phyloP scores from a whole-genome alignment of 129 eudicot species.

The Chrysanthemum lavandulifolium region DNA sequence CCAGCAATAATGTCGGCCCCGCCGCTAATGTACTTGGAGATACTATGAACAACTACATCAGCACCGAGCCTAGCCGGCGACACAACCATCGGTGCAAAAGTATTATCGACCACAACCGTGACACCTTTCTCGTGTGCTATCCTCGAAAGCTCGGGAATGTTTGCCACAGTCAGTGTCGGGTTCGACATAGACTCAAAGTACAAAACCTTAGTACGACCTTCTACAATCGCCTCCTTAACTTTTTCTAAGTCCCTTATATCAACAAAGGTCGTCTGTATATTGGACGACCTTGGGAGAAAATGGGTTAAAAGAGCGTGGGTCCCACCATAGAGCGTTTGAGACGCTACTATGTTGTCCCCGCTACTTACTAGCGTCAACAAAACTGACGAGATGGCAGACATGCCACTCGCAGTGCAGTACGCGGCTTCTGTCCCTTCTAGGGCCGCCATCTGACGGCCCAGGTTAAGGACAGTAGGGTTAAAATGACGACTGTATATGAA shows the following conservation, averaged over 20 bases:
- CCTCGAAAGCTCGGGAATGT: constrained; percentile 53
- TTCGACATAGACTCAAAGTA: constrained; percentile 65
- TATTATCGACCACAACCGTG: constrained; percentile 58
- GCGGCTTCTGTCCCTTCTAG: constrained; percentile 73
- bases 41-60: constrained; percentile 64
- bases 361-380: constrained; percentile 51
- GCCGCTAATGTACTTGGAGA: constrained; percentile 69
- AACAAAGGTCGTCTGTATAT: constrained; percentile 60
- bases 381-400: constrained; percentile 62
- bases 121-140: constrained; percentile 63
- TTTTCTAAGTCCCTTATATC: constrained; percentile 44
- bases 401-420: constrained; percentile 72
- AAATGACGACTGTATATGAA: constrained; percentile 73
- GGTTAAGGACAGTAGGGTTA: constrained; percentile 65
- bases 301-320: constrained; percentile 64
- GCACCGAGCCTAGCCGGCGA: constrained; percentile 75
- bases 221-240: constrained; percentile 49
- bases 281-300: constrained; percentile 55
- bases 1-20: constrained; percentile 78
- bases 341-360: constrained; percentile 60
- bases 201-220: constrained; percentile 60
- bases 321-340: constrained; percentile 62
- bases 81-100: constrained; percentile 64
- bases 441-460: constrained; percentile 76
- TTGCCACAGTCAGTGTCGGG: constrained; percentile 62